Evolutionary conservation across 2,329 filamentous ascomycete species (phyloP), one percentile per base, ranked within the genome.

Genomic region (Aureobasidium musti): DNA sequence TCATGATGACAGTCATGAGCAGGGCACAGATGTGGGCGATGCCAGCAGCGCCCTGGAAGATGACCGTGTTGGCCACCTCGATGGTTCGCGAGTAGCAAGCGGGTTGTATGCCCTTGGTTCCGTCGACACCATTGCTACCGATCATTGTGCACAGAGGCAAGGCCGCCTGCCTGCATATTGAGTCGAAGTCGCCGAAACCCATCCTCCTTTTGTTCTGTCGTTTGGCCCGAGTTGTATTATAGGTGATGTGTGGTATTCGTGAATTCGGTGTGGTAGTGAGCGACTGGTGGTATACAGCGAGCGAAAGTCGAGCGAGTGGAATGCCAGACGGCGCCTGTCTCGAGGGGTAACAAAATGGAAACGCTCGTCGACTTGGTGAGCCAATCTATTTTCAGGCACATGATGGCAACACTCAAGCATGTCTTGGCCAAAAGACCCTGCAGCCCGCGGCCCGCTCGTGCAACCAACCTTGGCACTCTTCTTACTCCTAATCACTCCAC

Each of bases 11-110:
- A 4, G 92, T 96, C 94, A 99, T 97, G 72, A 88, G 82, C 68
- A 99, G 82, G 17, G 94, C 91, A 67, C 90, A 82, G 71, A 99
- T 98, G 79, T 99, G 95, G 81, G 95, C 91, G 75, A 94, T 92
- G 69, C 91, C 91, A 26, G 92, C 88, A 33, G 93, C 95, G 75
- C 89, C 91, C 80, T 98, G 89, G 77, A 99, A 99, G 75, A 99
- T 99, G 81, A 98, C 94, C 47, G 95, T 99, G 81, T 99, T 99
- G 72, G 93, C 95, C 71, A 98, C 80, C 79, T 97, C 93, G 78
- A 99, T 94, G 74, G 95, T 96, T 68, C 95, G 89, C 68, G 95
- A 91, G 81, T 94, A 98, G 83, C 95, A 99, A 75, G 88, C 87
- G 67, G 95, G 88, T 77, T 97, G 89, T 71, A 97, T 95, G 72